Evolutionary conservation across 768 basidiomycete genomes (phyloP).

Genomic region (Tulasnella sp.): DNA sequence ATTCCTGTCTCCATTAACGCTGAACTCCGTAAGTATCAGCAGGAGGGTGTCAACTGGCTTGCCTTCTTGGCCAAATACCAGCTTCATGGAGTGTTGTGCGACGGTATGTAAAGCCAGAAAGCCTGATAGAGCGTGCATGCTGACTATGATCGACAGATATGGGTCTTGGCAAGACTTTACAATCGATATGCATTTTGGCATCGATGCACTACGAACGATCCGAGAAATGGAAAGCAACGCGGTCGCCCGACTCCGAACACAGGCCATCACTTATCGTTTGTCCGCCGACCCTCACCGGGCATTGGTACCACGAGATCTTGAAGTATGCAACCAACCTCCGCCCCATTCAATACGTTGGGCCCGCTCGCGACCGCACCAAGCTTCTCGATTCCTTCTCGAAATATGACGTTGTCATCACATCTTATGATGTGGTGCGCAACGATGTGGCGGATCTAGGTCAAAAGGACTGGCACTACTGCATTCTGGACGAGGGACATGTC

Average conservation of each 20-base stretch:
- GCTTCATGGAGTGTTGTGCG: constrained; percentile 94
- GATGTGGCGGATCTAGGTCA: constrained; percentile 74
- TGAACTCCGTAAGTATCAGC: constrained; percentile 93
- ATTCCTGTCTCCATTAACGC: constrained; percentile 88
- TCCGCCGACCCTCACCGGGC: constrained; percentile 94
- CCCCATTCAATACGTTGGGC: constrained; percentile 86
- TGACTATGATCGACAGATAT: constrained; percentile 59
- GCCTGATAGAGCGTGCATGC: constrained; percentile 19
- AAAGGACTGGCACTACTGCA: constrained; percentile 88
- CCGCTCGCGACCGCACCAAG: constrained; percentile 70
- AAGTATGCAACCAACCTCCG: constrained; percentile 84
- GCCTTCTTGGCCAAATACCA: constrained; percentile 98
- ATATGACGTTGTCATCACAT: constrained; percentile 91
- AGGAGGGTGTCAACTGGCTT: constrained; percentile 98
- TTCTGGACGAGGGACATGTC: constrained; percentile 96
- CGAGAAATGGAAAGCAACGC: constrained; percentile 58
- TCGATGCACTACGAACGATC: constrained; percentile 89
- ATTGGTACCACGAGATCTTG: constrained; percentile 97
- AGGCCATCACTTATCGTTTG: constrained; percentile 93
- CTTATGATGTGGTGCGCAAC: constrained; percentile 96
- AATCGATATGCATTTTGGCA: constrained; percentile 94
- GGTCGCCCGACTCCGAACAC: constrained; percentile 72
- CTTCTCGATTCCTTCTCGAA: constrained; percentile 60
- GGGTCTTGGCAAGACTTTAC: constrained; percentile 97
- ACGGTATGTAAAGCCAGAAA: constrained; percentile 55